These are phyloP conservation scores for Colletotrichum costaricense DNA, from an alignment of 2,329 filamentous ascomycete species.

Conservation along the genomic window DNA sequence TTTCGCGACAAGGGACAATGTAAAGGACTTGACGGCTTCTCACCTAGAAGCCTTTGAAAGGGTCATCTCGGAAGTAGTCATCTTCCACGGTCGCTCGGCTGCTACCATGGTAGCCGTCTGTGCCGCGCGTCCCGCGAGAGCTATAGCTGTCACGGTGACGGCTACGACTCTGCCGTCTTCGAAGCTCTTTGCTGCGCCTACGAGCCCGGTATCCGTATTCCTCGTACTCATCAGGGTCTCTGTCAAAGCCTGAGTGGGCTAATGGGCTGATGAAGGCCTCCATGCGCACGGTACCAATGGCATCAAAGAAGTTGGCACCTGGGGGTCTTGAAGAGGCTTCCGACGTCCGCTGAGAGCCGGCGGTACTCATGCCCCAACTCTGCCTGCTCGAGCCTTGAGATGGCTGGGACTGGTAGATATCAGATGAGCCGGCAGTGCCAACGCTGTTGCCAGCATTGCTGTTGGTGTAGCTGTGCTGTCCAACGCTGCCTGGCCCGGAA, in stretches of 20 bases:
- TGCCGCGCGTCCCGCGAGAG: conserved; percentile 56
- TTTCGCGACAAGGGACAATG: conserved; percentile 15
- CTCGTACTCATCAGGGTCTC: conserved; percentile 61
- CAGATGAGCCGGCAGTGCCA: conserved; percentile 69
- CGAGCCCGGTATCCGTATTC: conserved; percentile 60
- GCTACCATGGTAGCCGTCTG: conserved; percentile 60
- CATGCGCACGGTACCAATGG: conserved; percentile 93
- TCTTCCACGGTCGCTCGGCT: conserved; percentile 63
- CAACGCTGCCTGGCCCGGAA: conserved; percentile 64
- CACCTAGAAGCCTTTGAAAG: conserved; percentile 69
- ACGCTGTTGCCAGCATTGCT: conserved; percentile 69
- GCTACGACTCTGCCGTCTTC: conserved; percentile 64
- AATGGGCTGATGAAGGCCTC: conserved; percentile 89
- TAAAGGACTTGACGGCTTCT: conserved; percentile 9
- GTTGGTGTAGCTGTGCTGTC: conserved; percentile 59
- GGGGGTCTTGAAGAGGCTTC: conserved; percentile 62
- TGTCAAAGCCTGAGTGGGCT: conserved; percentile 59
- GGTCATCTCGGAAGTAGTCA: conserved; percentile 69
- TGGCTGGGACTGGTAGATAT: conserved; percentile 67
- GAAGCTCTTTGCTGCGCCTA: conserved; percentile 65
- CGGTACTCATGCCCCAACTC: conserved; percentile 58
- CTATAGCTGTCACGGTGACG: conserved; percentile 64
- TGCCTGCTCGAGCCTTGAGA: conserved; percentile 54
- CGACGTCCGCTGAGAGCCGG: conserved; percentile 62
- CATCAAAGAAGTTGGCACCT: conserved; percentile 79